Conservation (phyloP, 108 stramenopile genomes). For the Skeletonema marinoi region DNA sequence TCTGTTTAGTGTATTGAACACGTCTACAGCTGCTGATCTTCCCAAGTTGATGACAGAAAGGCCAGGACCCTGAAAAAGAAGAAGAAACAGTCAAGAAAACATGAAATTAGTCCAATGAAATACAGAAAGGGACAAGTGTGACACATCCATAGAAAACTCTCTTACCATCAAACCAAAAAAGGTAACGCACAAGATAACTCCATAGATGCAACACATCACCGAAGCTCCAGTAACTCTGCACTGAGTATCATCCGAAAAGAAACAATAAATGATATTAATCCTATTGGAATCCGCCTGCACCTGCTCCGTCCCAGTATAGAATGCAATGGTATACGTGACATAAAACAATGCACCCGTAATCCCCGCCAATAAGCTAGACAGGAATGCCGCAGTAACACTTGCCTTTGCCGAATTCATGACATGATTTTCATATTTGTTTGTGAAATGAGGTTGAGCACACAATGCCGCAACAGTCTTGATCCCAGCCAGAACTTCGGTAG, state of each 20-base stretch:
- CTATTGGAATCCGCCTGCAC: conserved; percentile 17
- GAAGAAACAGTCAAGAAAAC: not conserved
- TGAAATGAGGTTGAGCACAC: conserved; percentile 52
- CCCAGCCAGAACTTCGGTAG: conserved; percentile 60
- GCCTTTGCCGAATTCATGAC: conserved; percentile 16
- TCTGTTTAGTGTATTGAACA: conserved; percentile 46
- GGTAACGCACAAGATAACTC: conserved; percentile 34
- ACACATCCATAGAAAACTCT: not conserved
- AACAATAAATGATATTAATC: conserved; percentile 23
- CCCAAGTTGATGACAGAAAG: conserved; percentile 45
- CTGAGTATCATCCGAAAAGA: conserved; percentile 29
- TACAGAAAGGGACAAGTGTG: conserved; percentile 1
- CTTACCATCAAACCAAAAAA: conserved; percentile 29
- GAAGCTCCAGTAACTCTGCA: conserved; percentile 43
- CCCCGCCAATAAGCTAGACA: conserved; percentile 38
- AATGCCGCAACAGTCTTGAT: conserved; percentile 67
- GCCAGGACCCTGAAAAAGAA: conserved; percentile 41
- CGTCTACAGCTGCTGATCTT: conserved; percentile 47
- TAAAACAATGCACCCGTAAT: conserved; percentile 49
- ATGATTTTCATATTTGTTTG: conserved; percentile 32
- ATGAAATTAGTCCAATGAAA: conserved; percentile 11
- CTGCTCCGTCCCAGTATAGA: conserved; percentile 49
- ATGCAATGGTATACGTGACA: conserved; percentile 40
- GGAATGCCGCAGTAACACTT: conserved; percentile 20
- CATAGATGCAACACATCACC: conserved; percentile 53